Conservation (phyloP, 768 basidiomycete species). For the Boletus insuetus region DNA sequence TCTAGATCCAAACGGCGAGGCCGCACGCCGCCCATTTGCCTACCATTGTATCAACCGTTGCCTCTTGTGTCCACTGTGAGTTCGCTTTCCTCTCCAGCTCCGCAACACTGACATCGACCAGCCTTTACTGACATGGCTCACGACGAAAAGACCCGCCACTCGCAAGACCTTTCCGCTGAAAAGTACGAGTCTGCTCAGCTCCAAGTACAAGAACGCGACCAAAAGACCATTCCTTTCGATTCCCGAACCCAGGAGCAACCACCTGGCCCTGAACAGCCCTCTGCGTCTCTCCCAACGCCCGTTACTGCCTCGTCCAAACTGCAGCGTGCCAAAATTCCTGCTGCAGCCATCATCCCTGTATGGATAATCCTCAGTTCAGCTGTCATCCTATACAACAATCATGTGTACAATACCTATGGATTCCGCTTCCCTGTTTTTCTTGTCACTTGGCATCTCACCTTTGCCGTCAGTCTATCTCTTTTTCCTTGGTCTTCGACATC, state of each 20-base stretch:
- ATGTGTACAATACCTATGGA: constrained; percentile 74
- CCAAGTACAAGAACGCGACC: constrained; percentile 18
- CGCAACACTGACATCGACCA: neutral
- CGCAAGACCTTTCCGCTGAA: constrained; percentile 7
- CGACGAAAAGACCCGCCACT: constrained; percentile 23
- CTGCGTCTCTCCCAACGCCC: constrained; percentile 53
- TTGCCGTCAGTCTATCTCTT: constrained; percentile 47
- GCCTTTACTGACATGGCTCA: constrained; percentile 19
- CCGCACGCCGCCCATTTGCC: neutral
- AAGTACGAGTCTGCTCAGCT: constrained; percentile 21
- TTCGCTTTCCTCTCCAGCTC: neutral
- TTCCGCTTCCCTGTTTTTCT: constrained; percentile 93
- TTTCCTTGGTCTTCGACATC: neutral
- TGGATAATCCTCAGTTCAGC: constrained; percentile 90
- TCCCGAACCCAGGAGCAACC: neutral
- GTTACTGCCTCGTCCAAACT: constrained; percentile 42
- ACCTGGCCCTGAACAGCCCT: constrained; percentile 1
- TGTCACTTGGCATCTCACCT: constrained; percentile 80
- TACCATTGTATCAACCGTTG: neutral
- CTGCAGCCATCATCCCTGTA: constrained; percentile 76
- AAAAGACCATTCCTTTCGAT: constrained; percentile 6
- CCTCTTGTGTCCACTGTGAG: constrained; percentile 8
- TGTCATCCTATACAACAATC: constrained; percentile 97
- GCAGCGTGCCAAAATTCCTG: constrained; percentile 54
- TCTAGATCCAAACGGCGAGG: neutral